phyloP scores from a whole-genome alignment of 2,329 filamentous ascomycete species.

The Kalaharituber pfeilii region DNA sequence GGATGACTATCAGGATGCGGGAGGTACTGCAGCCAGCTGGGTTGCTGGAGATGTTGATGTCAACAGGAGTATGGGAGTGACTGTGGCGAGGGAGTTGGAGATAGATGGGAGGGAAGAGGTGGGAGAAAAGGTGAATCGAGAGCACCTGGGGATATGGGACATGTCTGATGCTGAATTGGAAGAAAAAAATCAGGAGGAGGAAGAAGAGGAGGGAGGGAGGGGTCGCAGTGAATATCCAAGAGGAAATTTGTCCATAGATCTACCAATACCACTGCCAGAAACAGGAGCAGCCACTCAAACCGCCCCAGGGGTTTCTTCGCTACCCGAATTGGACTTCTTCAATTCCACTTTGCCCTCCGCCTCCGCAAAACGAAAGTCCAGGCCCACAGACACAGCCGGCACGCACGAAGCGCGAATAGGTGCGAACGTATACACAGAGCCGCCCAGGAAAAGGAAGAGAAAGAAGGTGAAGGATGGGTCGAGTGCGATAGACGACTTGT shows the following conservation, averaged over 20 bases:
- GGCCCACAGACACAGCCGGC: slow-evolving; percentile 12
- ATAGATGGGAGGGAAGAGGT: slow-evolving; percentile 11
- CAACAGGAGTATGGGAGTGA: background rate
- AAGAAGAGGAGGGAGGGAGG: background rate
- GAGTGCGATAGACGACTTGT: slow-evolving; percentile 58
- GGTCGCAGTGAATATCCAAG: background rate
- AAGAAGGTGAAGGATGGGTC: slow-evolving; percentile 41
- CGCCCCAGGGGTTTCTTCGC: background rate
- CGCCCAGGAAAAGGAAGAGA: slow-evolving; percentile 29
- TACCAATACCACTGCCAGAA: background rate
- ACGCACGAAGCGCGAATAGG: slow-evolving; percentile 18
- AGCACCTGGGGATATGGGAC: too few species aligned
- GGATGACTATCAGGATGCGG: background rate
- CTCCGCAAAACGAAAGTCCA: slow-evolving; percentile 10
- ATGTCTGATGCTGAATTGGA: background rate
- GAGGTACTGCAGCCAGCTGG: background rate
- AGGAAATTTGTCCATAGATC: too few species aligned
- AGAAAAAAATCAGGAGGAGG: slow-evolving; percentile 1
- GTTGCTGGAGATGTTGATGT: background rate
- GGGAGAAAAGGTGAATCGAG: background rate
- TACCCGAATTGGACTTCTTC: background rate
- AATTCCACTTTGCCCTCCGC: background rate
- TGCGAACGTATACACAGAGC: background rate
- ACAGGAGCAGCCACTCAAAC: background rate
- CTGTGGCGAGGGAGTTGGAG: background rate